Evolutionary conservation across 257 asterid genomes (phyloP), one percentile per base, ranked within the genome.

Genomic region (Euphrasia confusa): DNA sequence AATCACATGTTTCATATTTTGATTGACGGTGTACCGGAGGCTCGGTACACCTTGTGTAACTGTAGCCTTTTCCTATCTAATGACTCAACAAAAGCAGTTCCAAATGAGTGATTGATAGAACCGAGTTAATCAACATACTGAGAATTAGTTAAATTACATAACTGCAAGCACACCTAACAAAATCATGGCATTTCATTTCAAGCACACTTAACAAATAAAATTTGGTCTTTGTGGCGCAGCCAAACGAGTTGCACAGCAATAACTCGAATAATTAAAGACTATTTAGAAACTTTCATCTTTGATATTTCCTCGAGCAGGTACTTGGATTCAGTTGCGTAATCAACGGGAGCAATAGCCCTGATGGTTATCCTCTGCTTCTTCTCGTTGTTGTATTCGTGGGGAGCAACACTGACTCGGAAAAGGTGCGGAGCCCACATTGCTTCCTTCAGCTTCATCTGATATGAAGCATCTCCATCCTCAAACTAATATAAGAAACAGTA

Each of bases 281-380:
- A 77, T 54, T 75, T 79, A 3, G 79, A 75, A 3, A 80, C 10
- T 66, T 79, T 84, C 78, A 89, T 72, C 78, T 80, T 92, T 2
- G 84, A 74, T 28, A 92, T 68, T 62, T 92, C 86, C 79, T 87
- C 94, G 33, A 81, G 18, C 94, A 89, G 67, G 63, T 58, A 79
- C 71, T 74, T 83, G 32, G 96, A 81, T 74, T 89, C 97, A 62
- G 87, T 72, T 33, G 82, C 95, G 76, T 84, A 85, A 72, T 93
- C 97, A 63, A 89, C 69, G 0, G 88, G 83, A 32, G 84, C 89
- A 69, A 85, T 78, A 59, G 74, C 82, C 75, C 87, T 89, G 56
- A 79, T 66, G 1, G 94, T 87, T 68, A 93, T 85, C 82, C 94
- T 82, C 81, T 89, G 99, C 73, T 73, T 93, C 73, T 74, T 89